phyloP scores from a whole-genome alignment of 768 basidiomycete species.

The Pleurotus pulmonarius region DNA sequence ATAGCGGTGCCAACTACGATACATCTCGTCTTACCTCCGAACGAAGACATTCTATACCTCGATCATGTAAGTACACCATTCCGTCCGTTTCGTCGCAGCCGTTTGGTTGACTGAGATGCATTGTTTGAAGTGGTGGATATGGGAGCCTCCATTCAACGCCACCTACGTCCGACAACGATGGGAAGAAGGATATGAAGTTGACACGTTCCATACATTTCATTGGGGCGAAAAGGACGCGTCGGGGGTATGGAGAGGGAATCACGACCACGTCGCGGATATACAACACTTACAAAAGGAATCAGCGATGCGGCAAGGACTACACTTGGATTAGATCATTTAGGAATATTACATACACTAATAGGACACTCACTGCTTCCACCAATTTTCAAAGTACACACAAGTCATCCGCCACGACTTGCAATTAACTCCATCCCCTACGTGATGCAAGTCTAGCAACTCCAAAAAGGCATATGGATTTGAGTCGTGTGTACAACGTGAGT shows the following conservation, averaged over 20 bases:
- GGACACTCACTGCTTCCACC: too few species aligned
- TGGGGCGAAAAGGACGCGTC: conserved; percentile 29
- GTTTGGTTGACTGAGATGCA: neutral
- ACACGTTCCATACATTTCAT: conserved; percentile 49
- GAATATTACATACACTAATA: neutral
- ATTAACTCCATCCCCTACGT: too few species aligned
- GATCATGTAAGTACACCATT: conserved; percentile 28
- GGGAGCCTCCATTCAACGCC: conserved; percentile 40
- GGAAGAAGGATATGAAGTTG: conserved; percentile 43
- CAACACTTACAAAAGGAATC: conserved; percentile 4
- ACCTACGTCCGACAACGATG: conserved; percentile 43
- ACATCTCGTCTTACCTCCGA: conserved; percentile 35
- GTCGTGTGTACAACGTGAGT: too few species aligned
- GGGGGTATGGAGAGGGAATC: conserved; percentile 7
- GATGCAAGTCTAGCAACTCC: too few species aligned
- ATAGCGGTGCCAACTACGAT: conserved; percentile 43
- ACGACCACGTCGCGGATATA: conserved; percentile 7
- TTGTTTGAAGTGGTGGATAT: conserved; percentile 40
- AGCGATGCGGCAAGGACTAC: neutral
- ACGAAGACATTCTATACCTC: conserved; percentile 40
- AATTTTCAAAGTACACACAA: too few species aligned
- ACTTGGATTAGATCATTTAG: neutral
- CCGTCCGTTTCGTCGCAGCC: neutral
- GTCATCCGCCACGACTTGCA: too few species aligned
- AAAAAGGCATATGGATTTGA: too few species aligned